A percentile compares a stretch with the other conserved stretches of the same genome.
Conservation (phyloP, 768 basidiomycete species). For the Kwoniella bestiolae region DNA sequence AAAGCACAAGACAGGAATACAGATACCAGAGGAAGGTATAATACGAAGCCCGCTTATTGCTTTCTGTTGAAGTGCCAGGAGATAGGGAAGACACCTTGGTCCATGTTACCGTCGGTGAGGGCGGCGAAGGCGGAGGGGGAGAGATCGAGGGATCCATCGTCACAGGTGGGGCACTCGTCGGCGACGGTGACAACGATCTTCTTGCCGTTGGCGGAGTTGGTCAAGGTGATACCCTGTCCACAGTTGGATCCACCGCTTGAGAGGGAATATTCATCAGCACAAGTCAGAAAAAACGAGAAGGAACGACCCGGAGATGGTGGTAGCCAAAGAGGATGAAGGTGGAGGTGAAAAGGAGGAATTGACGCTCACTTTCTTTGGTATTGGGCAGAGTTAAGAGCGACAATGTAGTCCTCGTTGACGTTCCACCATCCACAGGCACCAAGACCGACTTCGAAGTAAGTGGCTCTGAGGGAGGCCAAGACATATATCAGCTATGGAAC, state of each 20-base stretch:
- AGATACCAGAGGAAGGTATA: not conserved
- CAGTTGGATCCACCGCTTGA: constrained; percentile 34
- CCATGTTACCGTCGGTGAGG: constrained; percentile 34
- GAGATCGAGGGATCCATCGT: constrained; percentile 48
- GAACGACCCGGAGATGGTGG: no score
- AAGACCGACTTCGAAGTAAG: constrained; percentile 46
- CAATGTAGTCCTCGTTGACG: constrained; percentile 41
- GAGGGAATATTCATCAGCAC: not conserved
- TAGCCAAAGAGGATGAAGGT: not conserved
- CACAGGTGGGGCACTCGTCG: constrained; percentile 54
- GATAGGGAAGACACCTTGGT: constrained; percentile 44
- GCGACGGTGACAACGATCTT: constrained; percentile 40
- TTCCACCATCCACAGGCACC: constrained; percentile 43
- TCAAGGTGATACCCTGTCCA: constrained; percentile 46
- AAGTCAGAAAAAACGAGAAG: not conserved
- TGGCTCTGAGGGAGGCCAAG: constrained; percentile 22
- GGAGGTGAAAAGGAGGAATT: not conserved
- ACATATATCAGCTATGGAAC: not conserved
- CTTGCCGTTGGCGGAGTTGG: constrained; percentile 50
- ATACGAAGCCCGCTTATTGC: constrained; percentile 18
- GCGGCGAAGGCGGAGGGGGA: constrained; percentile 43
- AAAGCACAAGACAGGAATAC: not conserved
- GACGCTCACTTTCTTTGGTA: constrained; percentile 25
- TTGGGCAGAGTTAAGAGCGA: constrained; percentile 46
- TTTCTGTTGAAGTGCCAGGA: constrained; percentile 40